Evolutionary conservation across 805 yeast species (phyloP), one percentile per base, ranked within the genome.

Genomic region (Teunomyces atbi): DNA sequence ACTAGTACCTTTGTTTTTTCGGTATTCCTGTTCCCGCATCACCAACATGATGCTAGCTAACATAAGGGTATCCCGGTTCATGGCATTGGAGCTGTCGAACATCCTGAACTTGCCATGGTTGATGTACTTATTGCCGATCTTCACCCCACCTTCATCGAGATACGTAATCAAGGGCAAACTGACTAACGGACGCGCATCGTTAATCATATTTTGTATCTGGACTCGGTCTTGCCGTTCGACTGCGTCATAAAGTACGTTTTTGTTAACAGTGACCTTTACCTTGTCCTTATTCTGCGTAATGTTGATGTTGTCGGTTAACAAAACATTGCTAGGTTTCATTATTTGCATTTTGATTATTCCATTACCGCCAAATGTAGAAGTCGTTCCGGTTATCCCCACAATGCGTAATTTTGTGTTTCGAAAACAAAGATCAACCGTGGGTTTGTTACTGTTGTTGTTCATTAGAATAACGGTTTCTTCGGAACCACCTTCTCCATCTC

Each of bases 361-460:
- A 39, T 59, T 64, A 10, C 69, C 70, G 5, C 69, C 69, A 49
- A 67, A 67, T 2, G 71, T 65, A 19, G 71, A 65, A 5, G 68
- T 54, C 3, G 64, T 62, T 0, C 69, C 69, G 15, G 71, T 58
- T 1, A 65, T 62, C 2, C 72, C 71, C 39, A 55, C 44, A 7
- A 65, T 49, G 13, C 72, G 58, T 23, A 66, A 48, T 44, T 65
- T 65, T 13, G 71, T 61, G 30, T 49, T 53, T 34, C 57, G 57
- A 54, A 56, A 61, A 10, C 48, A 40, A 23, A 62, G 54, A 40
- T 67, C 72, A 4, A 61, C 63, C 16, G 59, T 61, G 1, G 71
- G 69, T 26, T 55, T 57, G 28, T 59, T 49, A 19, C 66, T 66
- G 45, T 66, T 64, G 44, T 61, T 62, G 45, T 60, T 61, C 46